A percentile compares a stretch with the other conserved stretches of the same genome.
These are phyloP conservation scores for Pisolithus microcarpus DNA, from an alignment of 768 basidiomycete genomes.

Conservation along the genomic window DNA sequence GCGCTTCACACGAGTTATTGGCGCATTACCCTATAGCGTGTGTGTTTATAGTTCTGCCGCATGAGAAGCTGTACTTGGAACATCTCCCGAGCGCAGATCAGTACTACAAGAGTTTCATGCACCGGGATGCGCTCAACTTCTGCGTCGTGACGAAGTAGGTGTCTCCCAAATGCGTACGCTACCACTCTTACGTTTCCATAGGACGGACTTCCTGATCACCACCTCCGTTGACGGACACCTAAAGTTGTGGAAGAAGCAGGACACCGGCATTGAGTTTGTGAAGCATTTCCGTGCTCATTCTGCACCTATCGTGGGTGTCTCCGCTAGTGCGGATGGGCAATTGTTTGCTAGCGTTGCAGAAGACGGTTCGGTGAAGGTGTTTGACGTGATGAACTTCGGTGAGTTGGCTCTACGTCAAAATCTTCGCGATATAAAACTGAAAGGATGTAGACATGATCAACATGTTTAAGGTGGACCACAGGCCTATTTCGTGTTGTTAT, in stretches of 20 bases:
- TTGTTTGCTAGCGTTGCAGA: constrained; percentile 88
- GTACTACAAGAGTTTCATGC: constrained; percentile 98
- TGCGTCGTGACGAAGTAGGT: constrained; percentile 81
- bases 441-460: constrained; percentile 87
- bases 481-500: constrained; percentile 90
- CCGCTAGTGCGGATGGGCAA: constrained; percentile 86
- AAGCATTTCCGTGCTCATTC: constrained; percentile 96
- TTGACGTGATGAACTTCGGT: constrained; percentile 99
- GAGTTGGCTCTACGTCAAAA: constrained; percentile 21
- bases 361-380: constrained; percentile 89
- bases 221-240: constrained; percentile 92
- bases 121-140: constrained; percentile 86
- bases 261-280: constrained; percentile 92
- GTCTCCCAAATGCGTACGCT: not conserved
- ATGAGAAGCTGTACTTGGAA: constrained; percentile 88
- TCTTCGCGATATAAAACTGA: not conserved
- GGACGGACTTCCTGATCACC: constrained; percentile 90
- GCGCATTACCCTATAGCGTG: constrained; percentile 4
- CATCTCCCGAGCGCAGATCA: constrained; percentile 89
- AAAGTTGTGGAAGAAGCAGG: constrained; percentile 99
- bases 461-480: constrained; percentile 84
- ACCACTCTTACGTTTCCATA: constrained; percentile 26
- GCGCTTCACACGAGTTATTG: constrained; percentile 15
- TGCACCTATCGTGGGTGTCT: constrained; percentile 67
- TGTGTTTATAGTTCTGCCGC: constrained; percentile 67